Evolutionary conservation across 2,329 filamentous ascomycete species (phyloP), one percentile per base, ranked within the genome.

Genomic region (Nigrospora osmanthi): DNA sequence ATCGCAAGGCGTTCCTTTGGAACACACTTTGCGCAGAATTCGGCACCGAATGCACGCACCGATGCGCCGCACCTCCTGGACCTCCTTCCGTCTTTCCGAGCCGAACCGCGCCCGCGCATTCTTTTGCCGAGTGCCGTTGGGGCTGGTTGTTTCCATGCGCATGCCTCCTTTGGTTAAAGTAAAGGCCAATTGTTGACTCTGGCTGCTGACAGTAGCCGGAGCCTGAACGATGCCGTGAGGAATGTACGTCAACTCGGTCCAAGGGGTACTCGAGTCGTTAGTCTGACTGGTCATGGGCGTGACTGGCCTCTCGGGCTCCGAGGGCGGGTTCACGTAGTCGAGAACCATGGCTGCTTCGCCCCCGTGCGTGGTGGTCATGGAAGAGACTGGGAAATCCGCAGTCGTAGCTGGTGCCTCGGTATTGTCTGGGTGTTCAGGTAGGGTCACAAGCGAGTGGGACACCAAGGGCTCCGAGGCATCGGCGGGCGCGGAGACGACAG

Each of bases 1-100:
- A 43, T 77, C 73, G 52, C 81, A 85, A 0, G 80, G 80, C 7
- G 71, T 76, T 31, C 78, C 80, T 47, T 72, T 75, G n/a, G 78
- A 80, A 54, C 81, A 85, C 2, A 78, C 81, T 63, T 85, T 85
- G 46, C 80, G 73, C 33, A 85, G 62, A 49, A 84, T 83, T 34
- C 80, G 72, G 54, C 81, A 85, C 38, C 81, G 69, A 43, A 83
- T 81, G 52, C 81, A 85, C 12, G 81, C 80, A 6, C 81, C 81
- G 33, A 80, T 73, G 53, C 80, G 80, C 19, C 81, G 75, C 17
- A 84, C 77, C 49, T 80, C 76, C 51, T 82, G 78, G 2, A 85
- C 80, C 54, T 84, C 77, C 55, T 78, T 81, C 17, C 81, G 70
- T n/a, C 81, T 70, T 1, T 65, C 66, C 6, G 76, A 68, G 16